Conservation (phyloP, 2,329 filamentous ascomycete species). For the Ascochyta koolunga region DNA sequence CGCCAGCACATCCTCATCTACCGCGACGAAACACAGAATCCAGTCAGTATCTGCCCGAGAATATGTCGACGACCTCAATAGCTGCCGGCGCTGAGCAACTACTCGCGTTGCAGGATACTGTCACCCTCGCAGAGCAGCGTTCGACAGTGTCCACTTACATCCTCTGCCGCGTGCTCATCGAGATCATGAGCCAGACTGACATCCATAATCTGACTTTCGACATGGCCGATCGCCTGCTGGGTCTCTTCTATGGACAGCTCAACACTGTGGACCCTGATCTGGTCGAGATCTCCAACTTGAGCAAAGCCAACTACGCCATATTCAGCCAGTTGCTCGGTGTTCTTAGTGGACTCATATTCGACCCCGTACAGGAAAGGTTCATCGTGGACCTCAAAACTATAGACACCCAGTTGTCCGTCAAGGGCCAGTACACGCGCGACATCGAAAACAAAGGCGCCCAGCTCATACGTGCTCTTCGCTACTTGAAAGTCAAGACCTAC, state of each 20-base stretch:
- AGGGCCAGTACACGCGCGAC: slow-evolving; percentile 70
- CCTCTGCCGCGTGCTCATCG: slow-evolving; percentile 88
- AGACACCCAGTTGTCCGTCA: slow-evolving; percentile 75
- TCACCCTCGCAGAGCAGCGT: slow-evolving; percentile 81
- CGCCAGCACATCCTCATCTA: slow-evolving; percentile 31
- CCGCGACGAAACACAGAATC: slow-evolving; percentile 48
- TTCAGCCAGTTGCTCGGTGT: slow-evolving; percentile 93
- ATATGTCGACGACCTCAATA: slow-evolving; percentile 33
- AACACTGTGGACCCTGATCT: slow-evolving; percentile 87
- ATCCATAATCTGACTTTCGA: slow-evolving; percentile 82
- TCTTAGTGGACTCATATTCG: slow-evolving; percentile 93
- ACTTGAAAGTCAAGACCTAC: slow-evolving; percentile 76
- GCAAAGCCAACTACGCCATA: slow-evolving; percentile 93
- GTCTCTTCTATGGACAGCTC: slow-evolving; percentile 95
- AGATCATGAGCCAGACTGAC: slow-evolving; percentile 90
- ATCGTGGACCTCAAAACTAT: slow-evolving; percentile 78
- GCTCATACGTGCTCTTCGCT: slow-evolving; percentile 88
- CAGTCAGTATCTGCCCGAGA: slow-evolving; percentile 33
- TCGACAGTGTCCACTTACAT: slow-evolving; percentile 97
- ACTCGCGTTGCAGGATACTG: slow-evolving; percentile 68
- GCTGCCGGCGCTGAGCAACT: slow-evolving; percentile 38
- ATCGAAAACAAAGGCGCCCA: slow-evolving; percentile 84
- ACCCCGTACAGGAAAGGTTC: slow-evolving; percentile 81
- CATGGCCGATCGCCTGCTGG: slow-evolving; percentile 92
- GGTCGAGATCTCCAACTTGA: slow-evolving; percentile 76